phyloP scores from a whole-genome alignment of 169 alveolate species.

The Cytauxzoon felis region DNA sequence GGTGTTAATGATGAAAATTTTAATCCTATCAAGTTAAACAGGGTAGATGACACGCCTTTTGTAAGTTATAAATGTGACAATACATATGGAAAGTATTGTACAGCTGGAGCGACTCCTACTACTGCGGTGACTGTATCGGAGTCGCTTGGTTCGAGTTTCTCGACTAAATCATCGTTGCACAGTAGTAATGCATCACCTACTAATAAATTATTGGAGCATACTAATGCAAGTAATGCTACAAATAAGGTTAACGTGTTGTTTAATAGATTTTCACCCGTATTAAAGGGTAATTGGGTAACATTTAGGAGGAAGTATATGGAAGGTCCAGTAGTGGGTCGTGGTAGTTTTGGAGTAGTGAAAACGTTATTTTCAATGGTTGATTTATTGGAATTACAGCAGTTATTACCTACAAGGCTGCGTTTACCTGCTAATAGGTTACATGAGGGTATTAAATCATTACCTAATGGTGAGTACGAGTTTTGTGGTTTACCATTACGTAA shows the following conservation, averaged over 20 bases:
- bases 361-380: conserved; percentile 53
- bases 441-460: conserved; percentile 21
- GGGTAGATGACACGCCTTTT: too few species aligned
- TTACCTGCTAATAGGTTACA: conserved; percentile 42
- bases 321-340: conserved; percentile 60
- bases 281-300: conserved; percentile 57
- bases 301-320: conserved; percentile 57
- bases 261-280: conserved; percentile 42
- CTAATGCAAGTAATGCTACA: not conserved
- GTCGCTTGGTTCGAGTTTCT: not conserved
- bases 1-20: too few species aligned
- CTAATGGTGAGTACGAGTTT: conserved; percentile 39
- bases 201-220: not conserved
- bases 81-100: not conserved
- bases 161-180: not conserved
- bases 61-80: too few species aligned
- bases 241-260: conserved; percentile 20
- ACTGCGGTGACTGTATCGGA: not conserved
- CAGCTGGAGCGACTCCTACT: not conserved
- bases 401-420: conserved; percentile 37
- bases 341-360: conserved; percentile 61
- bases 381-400: conserved; percentile 36
- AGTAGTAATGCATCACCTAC: not conserved
- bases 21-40: too few species aligned
- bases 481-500: conserved; percentile 36